Percentiles rank a stretch among this genome's conserved stretches.
Evolutionary conservation across 1,139 yeast genomes (phyloP).

Genomic region (Lodderomyces theae): DNA sequence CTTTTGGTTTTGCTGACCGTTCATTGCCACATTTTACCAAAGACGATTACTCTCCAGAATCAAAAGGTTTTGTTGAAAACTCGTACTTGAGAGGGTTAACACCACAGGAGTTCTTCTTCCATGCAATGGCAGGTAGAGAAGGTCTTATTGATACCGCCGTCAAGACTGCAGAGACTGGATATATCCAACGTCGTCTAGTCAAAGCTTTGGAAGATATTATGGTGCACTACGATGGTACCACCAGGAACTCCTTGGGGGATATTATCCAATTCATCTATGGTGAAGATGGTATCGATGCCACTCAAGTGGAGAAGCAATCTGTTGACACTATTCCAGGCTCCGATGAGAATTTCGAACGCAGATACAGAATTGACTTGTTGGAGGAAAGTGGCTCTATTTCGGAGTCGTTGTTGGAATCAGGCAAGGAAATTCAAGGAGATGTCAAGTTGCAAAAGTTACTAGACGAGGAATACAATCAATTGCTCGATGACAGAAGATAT

Average conservation of each 20-base stretch:
- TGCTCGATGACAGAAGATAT: conserved; percentile 71
- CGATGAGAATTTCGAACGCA: conserved; percentile 73
- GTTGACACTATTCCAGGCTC: conserved; percentile 96
- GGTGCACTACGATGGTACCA: conserved; percentile 98
- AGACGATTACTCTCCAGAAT: conserved; percentile 97
- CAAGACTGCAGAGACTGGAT: conserved; percentile 98
- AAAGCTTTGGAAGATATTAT: conserved; percentile 98
- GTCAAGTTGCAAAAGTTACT: conserved; percentile 73
- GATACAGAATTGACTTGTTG: conserved; percentile 86
- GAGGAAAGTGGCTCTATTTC: conserved; percentile 62
- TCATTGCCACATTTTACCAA: conserved; percentile 96
- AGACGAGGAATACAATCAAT: conserved; percentile 82
- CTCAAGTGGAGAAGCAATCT: conserved; percentile 97
- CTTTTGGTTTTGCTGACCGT: conserved; percentile 94
- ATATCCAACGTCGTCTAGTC: conserved; percentile 97
- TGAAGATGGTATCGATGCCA: conserved; percentile 98
- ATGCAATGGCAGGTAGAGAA: conserved; percentile 99
- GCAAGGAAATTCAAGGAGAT: conserved; percentile 89
- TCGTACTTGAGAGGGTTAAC: conserved; percentile 96
- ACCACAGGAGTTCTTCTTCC: conserved; percentile 98
- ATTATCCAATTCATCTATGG: conserved; percentile 95
- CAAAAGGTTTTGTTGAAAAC: conserved; percentile 96
- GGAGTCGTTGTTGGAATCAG: conserved; percentile 79
- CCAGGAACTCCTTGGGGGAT: conserved; percentile 96
- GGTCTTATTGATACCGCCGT: conserved; percentile 99